Base-by-base conservation (phyloP, 2,329 filamentous ascomycete genomes). In the Diaporthe batatas region DNA sequence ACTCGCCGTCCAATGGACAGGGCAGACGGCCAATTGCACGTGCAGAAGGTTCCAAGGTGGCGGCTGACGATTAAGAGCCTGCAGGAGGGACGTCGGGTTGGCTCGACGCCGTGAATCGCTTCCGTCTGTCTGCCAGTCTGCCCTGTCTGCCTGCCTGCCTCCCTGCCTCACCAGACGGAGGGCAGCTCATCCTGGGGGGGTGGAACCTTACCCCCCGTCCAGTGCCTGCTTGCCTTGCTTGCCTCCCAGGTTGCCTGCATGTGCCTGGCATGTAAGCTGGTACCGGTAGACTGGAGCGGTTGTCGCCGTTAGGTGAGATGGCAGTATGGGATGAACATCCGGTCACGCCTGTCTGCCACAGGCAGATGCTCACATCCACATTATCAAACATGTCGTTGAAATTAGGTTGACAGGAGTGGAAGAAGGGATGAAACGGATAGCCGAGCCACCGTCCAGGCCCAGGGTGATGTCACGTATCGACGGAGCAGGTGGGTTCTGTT, bases 41-140 rank as follows among this genome's bases (percentile, higher is more conserved):
- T 73, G 73, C 71, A 73, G 69, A 55, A 49, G 47, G 25, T 62
- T 68, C 54, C 55, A 58, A 68, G 53, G 44, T 59, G 64, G 64
- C 68, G 71, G 62, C 62, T 67, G 62, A 67, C 47, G 62, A 67
- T 53, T 53, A 53, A 53, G 62, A 67, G 39, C 12, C 62, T 53
- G 62, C 62, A 67, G 29, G 62, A 67, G 34, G 34, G 62, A 67
- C 62, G 62, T 39, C 32, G 47, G 53, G 62, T n/a, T 53, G 47
- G 62, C 47, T 53, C 44, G 34, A 70, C 29, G 25, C 47, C 32
- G 57, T 44, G 55, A 44, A 53, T 53, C 62, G 49, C 57, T 42
- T 51, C 36, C 16, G 32, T 32, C 29, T 58, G 16, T 11, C 12
- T 12, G 55, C n/a, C n/a, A n/a, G n/a, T 34, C 11, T 34, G 12